These are phyloP conservation scores for Laburnicola sp. DNA, from an alignment of 2,329 filamentous ascomycete species.

Conservation along the genomic window DNA sequence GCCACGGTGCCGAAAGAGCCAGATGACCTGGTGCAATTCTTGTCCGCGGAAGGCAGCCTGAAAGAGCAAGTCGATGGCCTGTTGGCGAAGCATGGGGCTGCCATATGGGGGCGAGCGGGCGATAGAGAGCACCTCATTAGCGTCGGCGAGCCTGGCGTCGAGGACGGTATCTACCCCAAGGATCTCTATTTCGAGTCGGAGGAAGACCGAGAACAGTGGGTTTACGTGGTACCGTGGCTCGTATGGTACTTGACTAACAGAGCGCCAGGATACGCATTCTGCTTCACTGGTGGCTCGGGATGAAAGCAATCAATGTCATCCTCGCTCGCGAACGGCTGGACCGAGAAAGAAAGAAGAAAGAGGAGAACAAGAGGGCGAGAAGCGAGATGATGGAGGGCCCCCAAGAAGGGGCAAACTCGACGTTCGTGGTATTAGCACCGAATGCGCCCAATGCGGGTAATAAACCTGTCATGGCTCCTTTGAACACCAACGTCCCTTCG, in stretches of 20 bases:
- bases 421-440: constrained; percentile 36
- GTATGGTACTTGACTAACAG: constrained; percentile 14
- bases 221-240: neutral
- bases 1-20: constrained; percentile 39
- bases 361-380: constrained; percentile 35
- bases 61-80: constrained; percentile 35
- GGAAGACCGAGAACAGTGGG: constrained; percentile 37
- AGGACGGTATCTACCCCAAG: constrained; percentile 35
- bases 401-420: constrained; percentile 24
- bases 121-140: constrained; percentile 39
- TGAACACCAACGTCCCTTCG: constrained; percentile 31
- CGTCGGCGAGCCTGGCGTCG: constrained; percentile 37
- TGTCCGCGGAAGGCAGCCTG: constrained; percentile 36
- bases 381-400: constrained; percentile 31
- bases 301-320: constrained; percentile 44
- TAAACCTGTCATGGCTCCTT: constrained; percentile 12
- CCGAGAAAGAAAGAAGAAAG: constrained; percentile 41
- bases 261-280: constrained; percentile 35
- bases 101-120: constrained; percentile 37
- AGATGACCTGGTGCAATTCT: constrained; percentile 34
- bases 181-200: constrained; percentile 40
- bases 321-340: constrained; percentile 41
- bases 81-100: constrained; percentile 37
- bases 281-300: constrained; percentile 44
- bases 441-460: too few species aligned